Percentiles rank a stretch among this genome's conserved stretches.
Conservation (phyloP, 805 yeast genomes). For the Spathaspora hagerdaliae region DNA sequence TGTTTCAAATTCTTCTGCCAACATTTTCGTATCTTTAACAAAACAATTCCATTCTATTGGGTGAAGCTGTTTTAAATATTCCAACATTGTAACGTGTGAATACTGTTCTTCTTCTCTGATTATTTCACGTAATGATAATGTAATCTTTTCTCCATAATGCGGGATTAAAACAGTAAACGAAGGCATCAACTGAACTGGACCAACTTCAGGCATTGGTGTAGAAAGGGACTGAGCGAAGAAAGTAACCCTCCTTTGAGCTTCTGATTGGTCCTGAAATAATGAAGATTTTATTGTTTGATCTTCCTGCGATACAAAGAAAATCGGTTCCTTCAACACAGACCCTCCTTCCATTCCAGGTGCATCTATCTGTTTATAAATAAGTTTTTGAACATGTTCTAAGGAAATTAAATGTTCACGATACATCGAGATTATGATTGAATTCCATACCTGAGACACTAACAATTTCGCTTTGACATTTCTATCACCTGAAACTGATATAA, state of each 20-base stretch:
- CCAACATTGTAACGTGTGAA: constrained; percentile 89
- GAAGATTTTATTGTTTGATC: constrained; percentile 63
- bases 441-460: constrained; percentile 73
- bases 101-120: constrained; percentile 96
- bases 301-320: constrained; percentile 77
- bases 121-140: constrained; percentile 89
- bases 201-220: constrained; percentile 76
- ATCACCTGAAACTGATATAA: constrained; percentile 45
- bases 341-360: constrained; percentile 7
- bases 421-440: constrained; percentile 78
- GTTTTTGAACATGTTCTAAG: constrained; percentile 63
- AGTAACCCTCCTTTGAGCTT: constrained; percentile 78
- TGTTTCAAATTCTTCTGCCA: constrained; percentile 86
- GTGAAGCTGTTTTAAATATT: constrained; percentile 90
- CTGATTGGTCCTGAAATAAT: constrained; percentile 59
- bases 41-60: constrained; percentile 98
- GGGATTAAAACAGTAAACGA: constrained; percentile 87
- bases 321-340: constrained; percentile 57
- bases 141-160: constrained; percentile 92
- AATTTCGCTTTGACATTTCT: constrained; percentile 44
- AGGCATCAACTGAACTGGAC: constrained; percentile 68
- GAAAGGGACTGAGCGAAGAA: constrained; percentile 89
- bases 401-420: constrained; percentile 75
- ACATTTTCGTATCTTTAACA: constrained; percentile 90
- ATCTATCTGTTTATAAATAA: constrained; percentile 53